phyloP scores from a whole-genome alignment of 257 asterid species.

The Ehretia macrophylla region DNA sequence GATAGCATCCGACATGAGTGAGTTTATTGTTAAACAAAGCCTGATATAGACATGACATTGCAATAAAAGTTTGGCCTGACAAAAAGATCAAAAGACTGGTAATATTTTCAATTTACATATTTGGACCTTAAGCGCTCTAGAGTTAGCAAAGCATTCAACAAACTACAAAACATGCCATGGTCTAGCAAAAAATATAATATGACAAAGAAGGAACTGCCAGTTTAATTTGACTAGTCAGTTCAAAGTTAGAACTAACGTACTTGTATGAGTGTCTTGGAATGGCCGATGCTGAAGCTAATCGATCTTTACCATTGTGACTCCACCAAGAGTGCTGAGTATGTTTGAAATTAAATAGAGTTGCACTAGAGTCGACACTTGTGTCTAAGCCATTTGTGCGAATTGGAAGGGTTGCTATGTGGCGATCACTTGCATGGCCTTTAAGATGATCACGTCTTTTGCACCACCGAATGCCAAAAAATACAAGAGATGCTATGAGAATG shows the following conservation, averaged over 20 bases:
- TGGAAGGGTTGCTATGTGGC: conserved; percentile 59
- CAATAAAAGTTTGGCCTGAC: background rate
- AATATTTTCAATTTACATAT: background rate
- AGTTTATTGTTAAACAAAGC: background rate
- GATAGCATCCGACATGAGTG: too few species aligned
- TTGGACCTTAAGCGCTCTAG: background rate
- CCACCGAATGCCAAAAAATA: conserved; percentile 61
- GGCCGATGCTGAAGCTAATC: conserved; percentile 61
- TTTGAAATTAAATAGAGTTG: conserved; percentile 48
- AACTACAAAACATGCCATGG: background rate
- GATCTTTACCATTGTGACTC: conserved; percentile 56
- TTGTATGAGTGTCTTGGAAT: conserved; percentile 78
- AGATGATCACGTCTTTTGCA: conserved; percentile 49
- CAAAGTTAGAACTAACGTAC: conserved; percentile 40
- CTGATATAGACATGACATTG: background rate
- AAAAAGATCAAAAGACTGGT: background rate
- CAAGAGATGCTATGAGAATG: conserved; percentile 58
- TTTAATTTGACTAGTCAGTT: background rate
- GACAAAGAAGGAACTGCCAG: conserved; percentile 2
- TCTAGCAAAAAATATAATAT: background rate
- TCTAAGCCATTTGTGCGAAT: conserved; percentile 72
- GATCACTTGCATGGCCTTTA: conserved; percentile 42
- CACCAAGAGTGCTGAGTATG: conserved; percentile 65
- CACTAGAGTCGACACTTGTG: conserved; percentile 61
- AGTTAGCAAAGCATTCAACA: background rate